phyloP scores from a whole-genome alignment of 306 rosid species.

The Purshia tridentata region DNA sequence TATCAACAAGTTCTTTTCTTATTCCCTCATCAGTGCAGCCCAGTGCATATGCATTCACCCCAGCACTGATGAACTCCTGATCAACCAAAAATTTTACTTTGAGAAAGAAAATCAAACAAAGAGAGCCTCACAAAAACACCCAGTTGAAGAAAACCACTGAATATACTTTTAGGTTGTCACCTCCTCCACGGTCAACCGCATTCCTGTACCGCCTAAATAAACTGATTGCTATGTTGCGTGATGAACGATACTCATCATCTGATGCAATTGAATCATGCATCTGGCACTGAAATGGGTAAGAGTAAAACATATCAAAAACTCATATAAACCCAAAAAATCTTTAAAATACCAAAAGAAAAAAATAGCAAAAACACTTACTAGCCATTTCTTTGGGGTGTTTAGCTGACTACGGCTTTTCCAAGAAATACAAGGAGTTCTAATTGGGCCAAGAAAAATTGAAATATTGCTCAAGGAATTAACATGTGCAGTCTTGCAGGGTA shows the following conservation, averaged over 20 bases:
- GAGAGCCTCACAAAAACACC: slow-evolving; percentile 15
- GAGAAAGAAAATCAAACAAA: slow-evolving; percentile 7
- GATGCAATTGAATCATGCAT: slow-evolving; percentile 61
- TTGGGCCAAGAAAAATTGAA: slow-evolving; percentile 32
- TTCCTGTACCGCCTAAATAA: slow-evolving; percentile 77
- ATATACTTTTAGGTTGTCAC: slow-evolving; percentile 84
- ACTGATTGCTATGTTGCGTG: slow-evolving; percentile 95
- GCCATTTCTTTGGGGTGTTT: slow-evolving; percentile 66
- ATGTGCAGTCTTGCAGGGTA: slow-evolving; percentile 48
- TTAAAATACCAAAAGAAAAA: not conserved
- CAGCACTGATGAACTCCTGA: slow-evolving; percentile 94
- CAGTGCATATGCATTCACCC: slow-evolving; percentile 95
- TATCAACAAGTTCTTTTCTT: slow-evolving; percentile 73
- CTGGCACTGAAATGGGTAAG: slow-evolving; percentile 51
- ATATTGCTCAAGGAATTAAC: slow-evolving; percentile 39
- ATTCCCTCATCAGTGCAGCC: slow-evolving; percentile 97
- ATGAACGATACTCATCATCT: slow-evolving; percentile 85
- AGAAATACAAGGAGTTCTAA: slow-evolving; percentile 40
- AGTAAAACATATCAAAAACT: slow-evolving; percentile 22
- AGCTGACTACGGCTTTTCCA: slow-evolving; percentile 57
- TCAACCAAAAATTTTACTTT: slow-evolving; percentile 22
- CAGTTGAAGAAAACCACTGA: slow-evolving; percentile 22
- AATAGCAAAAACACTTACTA: slow-evolving; percentile 43
- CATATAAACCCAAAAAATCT: not conserved
- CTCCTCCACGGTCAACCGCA: slow-evolving; percentile 86